These are phyloP conservation scores for Ascochyta fabae DNA, from an alignment of 2,329 filamentous ascomycete genomes.

Conservation along the genomic window DNA sequence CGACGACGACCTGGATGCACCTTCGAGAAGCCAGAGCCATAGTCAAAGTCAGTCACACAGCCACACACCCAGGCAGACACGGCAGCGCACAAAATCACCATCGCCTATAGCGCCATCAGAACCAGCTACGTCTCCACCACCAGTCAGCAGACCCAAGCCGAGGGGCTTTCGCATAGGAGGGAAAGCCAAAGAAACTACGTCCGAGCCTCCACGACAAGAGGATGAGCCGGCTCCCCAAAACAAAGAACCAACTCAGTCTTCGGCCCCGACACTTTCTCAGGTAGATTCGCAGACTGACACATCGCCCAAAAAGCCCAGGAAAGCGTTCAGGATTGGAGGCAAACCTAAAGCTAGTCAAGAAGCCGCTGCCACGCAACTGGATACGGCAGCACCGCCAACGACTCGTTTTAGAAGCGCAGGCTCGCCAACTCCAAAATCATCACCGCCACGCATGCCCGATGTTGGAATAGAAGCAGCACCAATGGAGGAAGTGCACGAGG, in stretches of 20 bases:
- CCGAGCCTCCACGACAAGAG: slow-evolving; percentile 1
- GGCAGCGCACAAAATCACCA: slow-evolving; percentile 7
- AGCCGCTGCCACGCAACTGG: slow-evolving; percentile 8
- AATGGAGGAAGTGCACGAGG: slow-evolving; percentile 30
- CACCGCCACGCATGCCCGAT: slow-evolving; percentile 13
- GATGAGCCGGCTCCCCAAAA: not conserved
- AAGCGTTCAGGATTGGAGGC: slow-evolving; percentile 44
- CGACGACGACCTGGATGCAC: slow-evolving; percentile 51
- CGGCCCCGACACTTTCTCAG: slow-evolving; percentile 11
- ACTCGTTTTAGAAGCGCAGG: slow-evolving; percentile 8
- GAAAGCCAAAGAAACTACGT: slow-evolving; percentile 19
- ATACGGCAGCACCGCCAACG: slow-evolving; percentile 5
- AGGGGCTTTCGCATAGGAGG: slow-evolving; percentile 42
- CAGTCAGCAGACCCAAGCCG: slow-evolving; percentile 21
- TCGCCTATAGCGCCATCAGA: slow-evolving; percentile 9
- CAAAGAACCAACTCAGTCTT: not conserved
- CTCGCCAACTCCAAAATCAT: slow-evolving; percentile 18
- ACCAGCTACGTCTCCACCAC: slow-evolving; percentile 3
- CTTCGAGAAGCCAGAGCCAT: slow-evolving; percentile 27
- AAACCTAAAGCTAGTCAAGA: slow-evolving; percentile 25
- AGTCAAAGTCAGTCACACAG: not conserved
- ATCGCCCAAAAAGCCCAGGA: slow-evolving; percentile 25
- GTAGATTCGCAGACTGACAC: not conserved
- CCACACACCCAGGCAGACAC: not conserved
- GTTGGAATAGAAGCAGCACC: slow-evolving; percentile 17